Conservation (phyloP, 179 eudicot genomes). For the Pouteria campechiana region DNA sequence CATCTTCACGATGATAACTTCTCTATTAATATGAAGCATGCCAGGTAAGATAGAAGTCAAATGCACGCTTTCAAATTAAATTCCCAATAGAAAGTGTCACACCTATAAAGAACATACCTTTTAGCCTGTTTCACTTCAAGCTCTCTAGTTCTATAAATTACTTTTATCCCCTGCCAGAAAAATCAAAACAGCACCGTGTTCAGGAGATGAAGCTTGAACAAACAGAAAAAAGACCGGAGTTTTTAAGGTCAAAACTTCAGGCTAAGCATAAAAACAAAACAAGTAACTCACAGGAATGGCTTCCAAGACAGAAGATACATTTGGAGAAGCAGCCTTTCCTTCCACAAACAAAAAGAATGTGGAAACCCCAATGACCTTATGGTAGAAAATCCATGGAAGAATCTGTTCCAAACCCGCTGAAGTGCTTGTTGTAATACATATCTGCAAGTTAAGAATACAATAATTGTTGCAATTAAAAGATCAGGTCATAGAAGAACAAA, state of each 20-base stretch:
- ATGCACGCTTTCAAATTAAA: neutral
- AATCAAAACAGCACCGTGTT: neutral
- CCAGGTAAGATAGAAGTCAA: neutral
- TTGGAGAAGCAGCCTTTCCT: constrained; percentile 87
- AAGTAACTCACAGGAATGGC: constrained; percentile 74
- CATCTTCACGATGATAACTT: too few relatives aligned
- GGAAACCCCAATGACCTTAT: constrained; percentile 88
- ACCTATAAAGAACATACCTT: constrained; percentile 30
- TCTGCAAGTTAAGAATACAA: constrained; percentile 26
- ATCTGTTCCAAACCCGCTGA: constrained; percentile 87
- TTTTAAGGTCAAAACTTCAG: neutral
- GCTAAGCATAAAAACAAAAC: neutral
- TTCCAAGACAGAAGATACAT: constrained; percentile 76
- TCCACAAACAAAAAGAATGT: constrained; percentile 86
- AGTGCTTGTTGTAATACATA: constrained; percentile 87
- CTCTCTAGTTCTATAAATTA: constrained; percentile 79
- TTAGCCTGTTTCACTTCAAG: constrained; percentile 85
- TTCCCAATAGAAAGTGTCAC: neutral
- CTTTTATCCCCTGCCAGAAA: constrained; percentile 64
- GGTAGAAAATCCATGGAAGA: constrained; percentile 93
- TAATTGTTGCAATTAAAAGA: too few relatives aligned
- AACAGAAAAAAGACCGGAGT: neutral
- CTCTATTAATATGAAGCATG: too few relatives aligned
- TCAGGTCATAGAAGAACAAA: too few relatives aligned
- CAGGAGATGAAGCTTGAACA: neutral